Conservation (phyloP, 1,139 yeast species). For the Geotrichum macrosporum region DNA sequence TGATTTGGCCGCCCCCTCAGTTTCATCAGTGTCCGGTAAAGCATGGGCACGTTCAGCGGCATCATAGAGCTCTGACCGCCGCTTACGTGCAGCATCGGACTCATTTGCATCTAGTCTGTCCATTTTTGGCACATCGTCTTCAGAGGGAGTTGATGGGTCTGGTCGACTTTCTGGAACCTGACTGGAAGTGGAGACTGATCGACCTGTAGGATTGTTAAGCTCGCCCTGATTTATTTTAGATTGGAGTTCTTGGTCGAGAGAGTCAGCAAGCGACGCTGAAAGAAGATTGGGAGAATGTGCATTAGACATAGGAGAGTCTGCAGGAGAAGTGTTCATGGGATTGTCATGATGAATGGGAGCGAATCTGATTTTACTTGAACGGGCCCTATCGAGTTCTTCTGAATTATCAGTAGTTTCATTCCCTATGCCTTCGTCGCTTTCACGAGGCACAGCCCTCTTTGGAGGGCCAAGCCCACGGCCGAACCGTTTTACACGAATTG, state of each 20-base stretch:
- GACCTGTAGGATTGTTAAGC: conserved; percentile 3
- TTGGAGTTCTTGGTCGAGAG: background rate
- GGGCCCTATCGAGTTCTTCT: conserved; percentile 8
- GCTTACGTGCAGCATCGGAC: conserved; percentile 10
- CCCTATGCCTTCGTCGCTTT: conserved; percentile 18
- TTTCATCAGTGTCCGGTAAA: conserved; percentile 3
- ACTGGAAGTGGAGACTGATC: background rate
- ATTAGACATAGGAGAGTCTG: conserved; percentile 8
- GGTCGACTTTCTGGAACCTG: conserved; percentile 2
- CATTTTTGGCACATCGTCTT: conserved; percentile 8
- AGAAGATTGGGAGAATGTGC: conserved; percentile 9
- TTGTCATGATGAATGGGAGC: conserved; percentile 1
- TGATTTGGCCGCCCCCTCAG: background rate
- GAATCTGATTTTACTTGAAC: conserved; percentile 3
- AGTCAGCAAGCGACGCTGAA: background rate
- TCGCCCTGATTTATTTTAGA: background rate
- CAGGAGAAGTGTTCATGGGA: background rate
- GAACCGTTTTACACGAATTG: conserved; percentile 24
- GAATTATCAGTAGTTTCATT: conserved; percentile 8
- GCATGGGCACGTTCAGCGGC: conserved; percentile 14
- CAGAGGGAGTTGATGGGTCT: background rate
- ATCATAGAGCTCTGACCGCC: conserved; percentile 16
- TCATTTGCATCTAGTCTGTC: conserved; percentile 8
- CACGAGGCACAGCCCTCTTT: conserved; percentile 23
- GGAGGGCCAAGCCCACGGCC: conserved; percentile 26